Evolutionary conservation across 805 yeast genomes (phyloP).

Genomic region (Tetrapisispora pingtungensis): DNA sequence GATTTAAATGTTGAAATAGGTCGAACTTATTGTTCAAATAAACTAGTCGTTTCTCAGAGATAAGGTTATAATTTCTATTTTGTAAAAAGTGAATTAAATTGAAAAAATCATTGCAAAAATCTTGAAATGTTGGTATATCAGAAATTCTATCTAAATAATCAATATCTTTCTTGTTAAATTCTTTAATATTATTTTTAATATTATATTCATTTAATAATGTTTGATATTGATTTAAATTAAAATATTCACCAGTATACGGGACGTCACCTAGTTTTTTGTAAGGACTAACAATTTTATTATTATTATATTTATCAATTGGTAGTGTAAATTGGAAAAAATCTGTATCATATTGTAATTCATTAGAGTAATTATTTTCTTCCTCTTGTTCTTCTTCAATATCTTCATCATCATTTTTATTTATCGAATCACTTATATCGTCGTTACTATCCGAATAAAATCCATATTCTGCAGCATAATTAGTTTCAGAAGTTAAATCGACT

Average conservation of each 20-base stretch:
- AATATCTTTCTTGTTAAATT: neutral
- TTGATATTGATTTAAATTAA: constrained; percentile 25
- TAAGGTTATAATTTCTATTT: constrained; percentile 9
- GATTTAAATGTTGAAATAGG: constrained; percentile 28
- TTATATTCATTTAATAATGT: constrained; percentile 7
- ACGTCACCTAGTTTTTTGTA: constrained; percentile 2
- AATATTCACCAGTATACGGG: constrained; percentile 29
- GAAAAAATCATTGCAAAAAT: constrained; percentile 27
- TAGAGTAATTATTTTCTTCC: neutral
- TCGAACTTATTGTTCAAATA: constrained; percentile 31
- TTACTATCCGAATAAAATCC: constrained; percentile 11
- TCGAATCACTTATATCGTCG: neutral
- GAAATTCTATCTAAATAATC: constrained; percentile 2
- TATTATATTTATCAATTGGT: neutral
- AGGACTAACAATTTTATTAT: neutral
- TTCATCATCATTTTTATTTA: neutral
- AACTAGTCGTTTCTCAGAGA: constrained; percentile 22
- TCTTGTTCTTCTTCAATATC: neutral
- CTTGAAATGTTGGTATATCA: constrained; percentile 22
- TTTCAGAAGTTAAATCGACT: constrained; percentile 17
- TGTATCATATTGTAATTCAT: neutral
- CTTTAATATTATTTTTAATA: neutral
- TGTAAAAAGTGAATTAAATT: constrained; percentile 15
- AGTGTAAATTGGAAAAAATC: constrained; percentile 4
- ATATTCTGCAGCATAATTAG: constrained; percentile 6